phyloP scores from a whole-genome alignment of 1,139 yeast species.

The Geotrichum citri-aurantii region DNA sequence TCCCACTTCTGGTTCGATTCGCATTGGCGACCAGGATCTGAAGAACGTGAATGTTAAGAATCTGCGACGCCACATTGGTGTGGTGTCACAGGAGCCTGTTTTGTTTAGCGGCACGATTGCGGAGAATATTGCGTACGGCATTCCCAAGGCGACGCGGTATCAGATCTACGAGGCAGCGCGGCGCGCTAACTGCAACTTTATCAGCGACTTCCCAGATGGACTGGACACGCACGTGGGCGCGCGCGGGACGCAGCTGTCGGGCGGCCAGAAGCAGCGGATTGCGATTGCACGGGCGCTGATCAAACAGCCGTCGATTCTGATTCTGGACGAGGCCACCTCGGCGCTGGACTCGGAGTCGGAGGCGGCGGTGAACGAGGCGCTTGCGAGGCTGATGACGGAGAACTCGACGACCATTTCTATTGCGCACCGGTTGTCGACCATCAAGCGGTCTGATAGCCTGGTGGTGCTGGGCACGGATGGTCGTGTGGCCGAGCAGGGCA shows the following conservation, averaged over 20 bases:
- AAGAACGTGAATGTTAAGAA: slow-evolving; percentile 64
- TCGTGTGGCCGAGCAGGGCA: slow-evolving; percentile 63
- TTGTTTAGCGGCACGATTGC: slow-evolving; percentile 83
- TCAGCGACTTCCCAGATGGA: slow-evolving; percentile 69
- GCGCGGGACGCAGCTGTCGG: slow-evolving; percentile 78
- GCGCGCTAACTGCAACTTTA: slow-evolving; percentile 76
- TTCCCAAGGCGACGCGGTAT: slow-evolving; percentile 50
- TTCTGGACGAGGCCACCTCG: slow-evolving; percentile 77
- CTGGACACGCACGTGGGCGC: slow-evolving; percentile 84
- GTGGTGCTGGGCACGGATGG: slow-evolving; percentile 76
- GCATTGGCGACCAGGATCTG: slow-evolving; percentile 66
- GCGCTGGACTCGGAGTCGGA: slow-evolving; percentile 86
- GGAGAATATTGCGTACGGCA: slow-evolving; percentile 80
- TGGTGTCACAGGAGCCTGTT: slow-evolving; percentile 93
- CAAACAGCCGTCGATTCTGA: slow-evolving; percentile 63
- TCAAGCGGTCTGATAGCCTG: slow-evolving; percentile 74
- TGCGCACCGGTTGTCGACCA: slow-evolving; percentile 88
- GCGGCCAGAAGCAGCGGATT: slow-evolving; percentile 81
- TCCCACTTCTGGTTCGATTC: slow-evolving; percentile 59
- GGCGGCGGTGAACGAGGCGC: slow-evolving; percentile 65
- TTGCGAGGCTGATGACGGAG: slow-evolving; percentile 55
- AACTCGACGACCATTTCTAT: slow-evolving; percentile 79
- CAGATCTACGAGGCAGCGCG: slow-evolving; percentile 67
- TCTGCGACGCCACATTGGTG: slow-evolving; percentile 68
- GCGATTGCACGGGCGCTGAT: slow-evolving; percentile 79